Conservation (phyloP, 2,329 filamentous ascomycete species). For the Neofusicoccum parvum region DNA sequence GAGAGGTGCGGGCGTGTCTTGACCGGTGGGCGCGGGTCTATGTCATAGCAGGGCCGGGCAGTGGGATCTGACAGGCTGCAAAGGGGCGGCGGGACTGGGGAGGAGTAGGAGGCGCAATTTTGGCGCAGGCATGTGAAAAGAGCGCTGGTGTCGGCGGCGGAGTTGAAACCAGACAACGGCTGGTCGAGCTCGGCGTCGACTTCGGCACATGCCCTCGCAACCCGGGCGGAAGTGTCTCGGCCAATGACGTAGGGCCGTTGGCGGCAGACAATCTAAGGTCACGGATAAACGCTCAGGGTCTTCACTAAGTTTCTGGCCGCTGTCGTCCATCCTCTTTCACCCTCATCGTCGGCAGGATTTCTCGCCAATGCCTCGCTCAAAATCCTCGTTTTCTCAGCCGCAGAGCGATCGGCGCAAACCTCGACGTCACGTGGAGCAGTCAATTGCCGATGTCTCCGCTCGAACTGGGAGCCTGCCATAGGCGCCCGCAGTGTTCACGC, state of each 20-base stretch:
- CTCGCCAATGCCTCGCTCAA: no score
- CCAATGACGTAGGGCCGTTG: constrained; percentile 1
- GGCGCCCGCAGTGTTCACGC: neutral
- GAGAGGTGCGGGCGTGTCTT: neutral
- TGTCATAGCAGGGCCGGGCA: neutral
- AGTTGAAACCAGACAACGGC: neutral
- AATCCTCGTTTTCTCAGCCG: no score
- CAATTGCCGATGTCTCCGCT: neutral
- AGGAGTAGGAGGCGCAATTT: neutral
- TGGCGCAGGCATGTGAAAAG: constrained; percentile 1
- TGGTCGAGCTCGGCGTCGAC: neutral
- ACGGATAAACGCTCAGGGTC: neutral
- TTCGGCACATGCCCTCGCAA: neutral
- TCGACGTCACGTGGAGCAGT: no score
- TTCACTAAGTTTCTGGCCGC: neutral
- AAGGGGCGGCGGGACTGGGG: neutral
- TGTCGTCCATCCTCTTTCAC: no score
- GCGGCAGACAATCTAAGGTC: neutral
- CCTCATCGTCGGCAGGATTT: no score
- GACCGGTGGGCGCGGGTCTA: neutral
- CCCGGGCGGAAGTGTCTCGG: neutral
- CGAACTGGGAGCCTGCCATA: neutral
- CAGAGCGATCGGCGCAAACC: no score
- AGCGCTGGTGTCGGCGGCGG: neutral
- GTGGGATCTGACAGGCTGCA: neutral